These are phyloP conservation scores for Aspergillus floridensis DNA, from an alignment of 2,329 filamentous ascomycete species.

Conservation along the genomic window DNA sequence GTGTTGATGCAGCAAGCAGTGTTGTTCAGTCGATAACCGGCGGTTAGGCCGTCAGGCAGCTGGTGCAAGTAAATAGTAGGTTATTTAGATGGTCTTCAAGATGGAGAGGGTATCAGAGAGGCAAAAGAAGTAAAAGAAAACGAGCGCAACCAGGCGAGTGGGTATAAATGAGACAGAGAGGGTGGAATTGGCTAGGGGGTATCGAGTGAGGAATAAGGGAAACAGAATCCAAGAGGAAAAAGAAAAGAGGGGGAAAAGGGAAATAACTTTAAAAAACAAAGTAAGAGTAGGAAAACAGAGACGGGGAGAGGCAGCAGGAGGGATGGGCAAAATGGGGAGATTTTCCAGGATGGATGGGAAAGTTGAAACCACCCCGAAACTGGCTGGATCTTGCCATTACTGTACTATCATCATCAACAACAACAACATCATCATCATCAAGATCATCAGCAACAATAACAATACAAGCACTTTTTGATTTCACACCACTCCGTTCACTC, in stretches of 20 bases:
- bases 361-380: not conserved
- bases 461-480: too few relatives aligned
- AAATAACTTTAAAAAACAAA: not conserved
- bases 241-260: not conserved
- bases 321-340: not conserved
- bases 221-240: not conserved
- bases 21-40: conserved; percentile 10
- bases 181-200: not conserved
- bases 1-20: conserved; percentile 17
- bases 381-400: not conserved
- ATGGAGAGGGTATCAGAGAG: not conserved
- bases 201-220: not conserved
- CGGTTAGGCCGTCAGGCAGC: conserved; percentile 26
- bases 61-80: not conserved
- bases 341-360: not conserved
- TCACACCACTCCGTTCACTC: too few relatives aligned
- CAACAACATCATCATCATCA: not conserved
- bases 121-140: not conserved
- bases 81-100: not conserved
- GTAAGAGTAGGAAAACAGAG: not conserved
- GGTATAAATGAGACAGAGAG: not conserved
- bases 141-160: not conserved
- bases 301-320: conserved; percentile 4
- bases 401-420: not conserved
- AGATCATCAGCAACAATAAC: not conserved